Conservation (phyloP, 2,329 filamentous ascomycete species). For the Fusarium sublunatum region DNA sequence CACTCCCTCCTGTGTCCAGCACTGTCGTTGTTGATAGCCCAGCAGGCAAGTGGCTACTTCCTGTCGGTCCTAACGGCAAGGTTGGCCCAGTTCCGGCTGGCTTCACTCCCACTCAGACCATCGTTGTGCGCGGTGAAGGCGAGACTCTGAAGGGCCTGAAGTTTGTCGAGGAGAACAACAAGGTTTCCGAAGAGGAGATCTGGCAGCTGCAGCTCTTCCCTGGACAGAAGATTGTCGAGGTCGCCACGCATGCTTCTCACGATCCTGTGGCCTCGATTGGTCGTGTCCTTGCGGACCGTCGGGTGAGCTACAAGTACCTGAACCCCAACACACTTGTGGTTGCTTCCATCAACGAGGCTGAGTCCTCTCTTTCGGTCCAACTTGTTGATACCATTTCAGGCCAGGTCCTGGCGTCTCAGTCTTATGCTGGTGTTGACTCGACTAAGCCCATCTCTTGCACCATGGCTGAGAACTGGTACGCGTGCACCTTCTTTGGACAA, state of each 20-base stretch:
- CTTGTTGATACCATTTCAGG: conserved; percentile 90
- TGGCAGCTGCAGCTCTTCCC: conserved; percentile 80
- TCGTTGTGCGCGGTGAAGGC: conserved; percentile 64
- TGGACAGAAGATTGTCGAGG: conserved; percentile 74
- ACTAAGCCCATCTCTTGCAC: conserved; percentile 78
- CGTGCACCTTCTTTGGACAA: conserved; percentile 80
- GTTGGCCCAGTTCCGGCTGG: conserved; percentile 59
- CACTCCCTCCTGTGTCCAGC: conserved; percentile 47
- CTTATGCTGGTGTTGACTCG: conserved; percentile 78
- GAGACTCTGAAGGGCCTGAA: conserved; percentile 66
- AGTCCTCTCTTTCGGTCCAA: conserved; percentile 75
- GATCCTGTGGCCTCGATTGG: conserved; percentile 96
- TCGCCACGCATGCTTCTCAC: conserved; percentile 76
- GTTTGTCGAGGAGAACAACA: conserved; percentile 58
- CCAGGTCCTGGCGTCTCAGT: conserved; percentile 76
- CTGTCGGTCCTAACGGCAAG: conserved; percentile 63
- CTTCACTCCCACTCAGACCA: conserved; percentile 61
- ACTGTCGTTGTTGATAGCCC: conserved; percentile 65
- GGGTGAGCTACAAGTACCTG: conserved; percentile 97
- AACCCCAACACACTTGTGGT: conserved; percentile 87
- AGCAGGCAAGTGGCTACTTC: conserved; percentile 64
- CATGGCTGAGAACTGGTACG: conserved; percentile 94
- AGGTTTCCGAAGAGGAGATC: conserved; percentile 59
- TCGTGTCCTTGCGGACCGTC: conserved; percentile 88
- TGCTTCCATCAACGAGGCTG: conserved; percentile 71